A percentile compares a stretch with the other conserved stretches of the same genome.
Evolutionary conservation across 2,329 filamentous ascomycete genomes (phyloP).

Genomic region (Fusarium heterosporum): DNA sequence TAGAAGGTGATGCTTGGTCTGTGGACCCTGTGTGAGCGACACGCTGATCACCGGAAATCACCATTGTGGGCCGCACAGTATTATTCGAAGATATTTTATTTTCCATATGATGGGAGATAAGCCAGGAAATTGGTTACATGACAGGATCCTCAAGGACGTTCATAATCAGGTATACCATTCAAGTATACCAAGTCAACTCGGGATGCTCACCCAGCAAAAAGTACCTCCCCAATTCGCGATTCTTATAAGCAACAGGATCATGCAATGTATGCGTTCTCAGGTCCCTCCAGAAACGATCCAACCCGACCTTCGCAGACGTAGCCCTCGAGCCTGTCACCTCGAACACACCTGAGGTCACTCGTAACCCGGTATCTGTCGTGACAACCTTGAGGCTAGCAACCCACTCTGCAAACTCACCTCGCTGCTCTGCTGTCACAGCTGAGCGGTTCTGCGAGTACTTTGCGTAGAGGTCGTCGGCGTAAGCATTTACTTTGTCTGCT

Average conservation of each 20-base stretch:
- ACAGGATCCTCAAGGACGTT: too few species aligned
- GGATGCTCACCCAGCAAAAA: slow-evolving; percentile 67
- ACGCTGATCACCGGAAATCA: too few species aligned
- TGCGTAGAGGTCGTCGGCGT: slow-evolving; percentile 61
- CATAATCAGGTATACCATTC: background rate
- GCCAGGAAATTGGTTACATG: too few species aligned
- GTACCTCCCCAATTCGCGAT: slow-evolving; percentile 69
- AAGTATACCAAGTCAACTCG: slow-evolving; percentile 46
- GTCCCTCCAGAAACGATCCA: slow-evolving; percentile 76
- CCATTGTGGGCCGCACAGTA: too few species aligned
- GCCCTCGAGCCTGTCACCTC: slow-evolving; percentile 67
- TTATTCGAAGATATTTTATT: too few species aligned
- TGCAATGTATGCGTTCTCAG: slow-evolving; percentile 74
- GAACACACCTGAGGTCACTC: slow-evolving; percentile 61
- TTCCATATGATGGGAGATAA: too few species aligned
- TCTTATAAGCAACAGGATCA: slow-evolving; percentile 76
- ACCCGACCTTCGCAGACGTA: slow-evolving; percentile 67
- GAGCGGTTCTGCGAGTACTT: slow-evolving; percentile 53
- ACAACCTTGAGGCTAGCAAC: slow-evolving; percentile 50
- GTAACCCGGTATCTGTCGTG: slow-evolving; percentile 66
- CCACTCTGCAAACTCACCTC: slow-evolving; percentile 72
- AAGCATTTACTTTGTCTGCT: slow-evolving; percentile 65
- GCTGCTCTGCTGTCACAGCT: slow-evolving; percentile 61
- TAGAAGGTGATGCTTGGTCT: too few species aligned
- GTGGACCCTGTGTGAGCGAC: too few species aligned